Percentiles rank a stretch among this genome's conserved stretches.
These are phyloP conservation scores for Elaphomyces granulatus DNA, from an alignment of 495 filamentous ascomycete genomes.

Conservation along the genomic window DNA sequence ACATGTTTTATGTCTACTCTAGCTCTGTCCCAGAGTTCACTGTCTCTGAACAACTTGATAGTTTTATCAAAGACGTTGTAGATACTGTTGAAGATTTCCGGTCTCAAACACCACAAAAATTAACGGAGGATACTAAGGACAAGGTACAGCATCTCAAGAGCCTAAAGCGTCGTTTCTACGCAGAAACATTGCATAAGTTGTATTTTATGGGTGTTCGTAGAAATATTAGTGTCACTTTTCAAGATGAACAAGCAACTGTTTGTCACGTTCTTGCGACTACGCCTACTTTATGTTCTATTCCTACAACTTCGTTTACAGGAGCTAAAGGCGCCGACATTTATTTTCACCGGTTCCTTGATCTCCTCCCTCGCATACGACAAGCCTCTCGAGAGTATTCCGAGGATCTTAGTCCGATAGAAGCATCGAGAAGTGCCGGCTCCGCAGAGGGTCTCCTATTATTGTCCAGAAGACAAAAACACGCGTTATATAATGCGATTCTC, in stretches of 20 bases:
- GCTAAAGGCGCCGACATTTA: constrained; percentile 45
- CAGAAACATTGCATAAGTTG: constrained; percentile 67
- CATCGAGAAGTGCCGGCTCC: constrained; percentile 61
- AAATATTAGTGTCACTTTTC: constrained; percentile 52
- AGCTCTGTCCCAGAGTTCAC: constrained; percentile 39
- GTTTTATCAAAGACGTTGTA: constrained; percentile 51
- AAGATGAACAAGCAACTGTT: constrained; percentile 57
- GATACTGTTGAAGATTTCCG: constrained; percentile 55
- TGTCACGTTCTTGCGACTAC: constrained; percentile 48
- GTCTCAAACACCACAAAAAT: constrained; percentile 58
- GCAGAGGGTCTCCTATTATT: constrained; percentile 67
- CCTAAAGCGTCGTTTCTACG: constrained; percentile 79
- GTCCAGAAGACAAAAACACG: constrained; percentile 49
- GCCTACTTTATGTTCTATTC: constrained; percentile 18
- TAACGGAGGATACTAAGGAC: constrained; percentile 73
- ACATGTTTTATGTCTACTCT: constrained; percentile 45
- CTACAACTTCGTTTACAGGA: constrained; percentile 10
- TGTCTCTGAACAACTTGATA: constrained; percentile 44
- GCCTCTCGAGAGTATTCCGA: constrained; percentile 57
- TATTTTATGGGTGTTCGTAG: constrained; percentile 79
- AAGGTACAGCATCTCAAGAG: constrained; percentile 74
- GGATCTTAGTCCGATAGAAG: constrained; percentile 65
- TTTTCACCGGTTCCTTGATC: constrained; percentile 62
- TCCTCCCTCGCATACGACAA: constrained; percentile 51
- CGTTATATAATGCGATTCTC: constrained; percentile 31